Conservation (phyloP, 2,329 filamentous ascomycete species). For the Didymella segeticola region DNA sequence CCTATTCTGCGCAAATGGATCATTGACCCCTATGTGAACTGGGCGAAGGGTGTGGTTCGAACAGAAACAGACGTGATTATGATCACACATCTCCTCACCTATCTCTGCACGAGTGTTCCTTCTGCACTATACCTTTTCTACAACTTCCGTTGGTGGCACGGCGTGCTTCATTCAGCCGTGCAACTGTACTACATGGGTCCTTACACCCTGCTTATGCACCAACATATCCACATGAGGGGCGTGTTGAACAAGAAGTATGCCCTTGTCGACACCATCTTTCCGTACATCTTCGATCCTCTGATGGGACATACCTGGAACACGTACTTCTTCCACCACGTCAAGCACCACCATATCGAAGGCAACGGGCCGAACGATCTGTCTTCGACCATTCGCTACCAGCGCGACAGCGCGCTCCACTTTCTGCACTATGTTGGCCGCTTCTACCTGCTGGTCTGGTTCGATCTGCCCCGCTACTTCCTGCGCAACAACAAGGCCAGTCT, state of each 20-base stretch:
- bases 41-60: slow-evolving; percentile 65
- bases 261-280: slow-evolving; percentile 69
- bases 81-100: slow-evolving; percentile 76
- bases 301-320: slow-evolving; percentile 87
- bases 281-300: slow-evolving; percentile 75
- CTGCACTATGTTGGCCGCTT: slow-evolving; percentile 76
- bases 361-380: slow-evolving; percentile 80
- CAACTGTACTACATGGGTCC: slow-evolving; percentile 73
- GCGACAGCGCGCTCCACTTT: slow-evolving; percentile 71
- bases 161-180: slow-evolving; percentile 68
- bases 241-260: slow-evolving; percentile 64
- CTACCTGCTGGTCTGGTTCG: slow-evolving; percentile 75
- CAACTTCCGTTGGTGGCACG: slow-evolving; percentile 72
- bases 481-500: slow-evolving; percentile 64
- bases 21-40: slow-evolving; percentile 65
- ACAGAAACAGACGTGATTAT: slow-evolving; percentile 77
- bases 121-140: slow-evolving; percentile 71
- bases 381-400: slow-evolving; percentile 77
- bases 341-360: slow-evolving; percentile 83
- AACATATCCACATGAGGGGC: slow-evolving; percentile 81
- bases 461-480: slow-evolving; percentile 76
- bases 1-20: slow-evolving; percentile 52
- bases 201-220: slow-evolving; percentile 83
- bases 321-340: slow-evolving; percentile 86
- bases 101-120: slow-evolving; percentile 72